These are phyloP conservation scores for Fusarium paranaense DNA, from an alignment of 2,329 filamentous ascomycete genomes.

Conservation along the genomic window DNA sequence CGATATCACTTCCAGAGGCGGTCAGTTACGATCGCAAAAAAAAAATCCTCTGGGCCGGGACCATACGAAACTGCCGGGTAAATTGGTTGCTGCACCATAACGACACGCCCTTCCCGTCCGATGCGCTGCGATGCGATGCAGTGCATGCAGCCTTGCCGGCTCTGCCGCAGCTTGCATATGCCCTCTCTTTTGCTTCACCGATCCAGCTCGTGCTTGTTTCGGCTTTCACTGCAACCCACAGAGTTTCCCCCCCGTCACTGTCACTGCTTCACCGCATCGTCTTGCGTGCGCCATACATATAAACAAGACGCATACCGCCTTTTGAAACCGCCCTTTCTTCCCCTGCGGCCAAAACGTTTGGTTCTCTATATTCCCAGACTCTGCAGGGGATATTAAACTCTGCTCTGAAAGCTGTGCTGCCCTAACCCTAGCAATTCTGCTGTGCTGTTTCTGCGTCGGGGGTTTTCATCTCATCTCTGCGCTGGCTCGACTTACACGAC, in stretches of 20 bases:
- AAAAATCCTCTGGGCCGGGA: neutral
- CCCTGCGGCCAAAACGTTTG: neutral
- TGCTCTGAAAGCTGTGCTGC: conserved; percentile 4
- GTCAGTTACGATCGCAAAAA: conserved; percentile 20
- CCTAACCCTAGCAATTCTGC: conserved; percentile 8
- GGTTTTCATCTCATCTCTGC: conserved; percentile 15
- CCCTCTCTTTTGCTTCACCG: conserved; percentile 23
- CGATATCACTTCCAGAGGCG: conserved; percentile 28
- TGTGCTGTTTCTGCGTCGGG: conserved; percentile 28
- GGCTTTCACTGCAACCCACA: conserved; percentile 7
- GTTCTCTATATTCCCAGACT: neutral
- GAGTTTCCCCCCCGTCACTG: neutral
- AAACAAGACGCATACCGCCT: conserved; percentile 31
- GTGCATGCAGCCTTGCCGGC: conserved; percentile 33
- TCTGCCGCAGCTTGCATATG: conserved; percentile 20
- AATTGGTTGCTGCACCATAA: conserved; percentile 12
- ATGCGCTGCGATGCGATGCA: neutral
- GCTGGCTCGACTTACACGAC: conserved; percentile 35
- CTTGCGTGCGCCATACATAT: conserved; percentile 18
- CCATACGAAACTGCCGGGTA: neutral
- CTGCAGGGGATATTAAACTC: neutral
- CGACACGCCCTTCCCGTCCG: conserved; percentile 20
- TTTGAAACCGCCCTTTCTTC: conserved; percentile 28
- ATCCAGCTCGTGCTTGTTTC: conserved; percentile 26
- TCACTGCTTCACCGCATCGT: conserved; percentile 30